A percentile compares a stretch with the other conserved stretches of the same genome.
Evolutionary conservation across 1,139 yeast genomes (phyloP).

Genomic region (Suhomyces bribrorum): DNA sequence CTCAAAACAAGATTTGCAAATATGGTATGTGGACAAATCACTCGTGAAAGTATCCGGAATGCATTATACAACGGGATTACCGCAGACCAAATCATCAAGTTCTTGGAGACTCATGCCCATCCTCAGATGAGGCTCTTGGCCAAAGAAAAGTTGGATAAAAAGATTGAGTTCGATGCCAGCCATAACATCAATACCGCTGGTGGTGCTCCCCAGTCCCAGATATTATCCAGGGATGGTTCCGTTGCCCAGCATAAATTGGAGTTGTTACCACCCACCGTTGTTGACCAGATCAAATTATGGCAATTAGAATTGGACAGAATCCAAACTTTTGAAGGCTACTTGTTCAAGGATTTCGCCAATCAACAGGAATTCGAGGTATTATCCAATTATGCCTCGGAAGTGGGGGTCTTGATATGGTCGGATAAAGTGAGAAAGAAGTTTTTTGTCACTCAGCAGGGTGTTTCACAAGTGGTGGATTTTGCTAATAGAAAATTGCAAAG

Average conservation of each 20-base stretch:
- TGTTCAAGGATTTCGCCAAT: constrained; percentile 81
- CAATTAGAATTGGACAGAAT: constrained; percentile 94
- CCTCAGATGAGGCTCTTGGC: constrained; percentile 82
- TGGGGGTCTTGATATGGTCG: constrained; percentile 88
- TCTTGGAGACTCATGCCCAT: constrained; percentile 90
- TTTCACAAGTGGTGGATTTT: constrained; percentile 80
- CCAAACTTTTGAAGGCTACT: constrained; percentile 81
- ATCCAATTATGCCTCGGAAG: constrained; percentile 78
- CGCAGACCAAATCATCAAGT: constrained; percentile 90
- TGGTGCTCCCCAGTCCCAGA: constrained; percentile 41
- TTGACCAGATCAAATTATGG: constrained; percentile 94
- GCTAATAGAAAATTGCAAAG: constrained; percentile 61
- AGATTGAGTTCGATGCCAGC: constrained; percentile 63
- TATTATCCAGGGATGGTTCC: constrained; percentile 23
- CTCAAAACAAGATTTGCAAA: constrained; percentile 82
- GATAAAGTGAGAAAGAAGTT: constrained; percentile 73
- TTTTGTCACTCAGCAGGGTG: constrained; percentile 82
- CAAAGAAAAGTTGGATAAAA: constrained; percentile 65
- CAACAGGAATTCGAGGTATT: constrained; percentile 76
- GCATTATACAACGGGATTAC: constrained; percentile 90
- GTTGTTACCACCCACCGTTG: constrained; percentile 89
- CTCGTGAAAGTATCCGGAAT: constrained; percentile 85
- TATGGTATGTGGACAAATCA: constrained; percentile 90
- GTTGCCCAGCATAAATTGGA: constrained; percentile 52
- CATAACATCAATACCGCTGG: constrained; percentile 55